phyloP scores from a whole-genome alignment of 2,329 filamentous ascomycete genomes.

The Aspergillus latus region DNA sequence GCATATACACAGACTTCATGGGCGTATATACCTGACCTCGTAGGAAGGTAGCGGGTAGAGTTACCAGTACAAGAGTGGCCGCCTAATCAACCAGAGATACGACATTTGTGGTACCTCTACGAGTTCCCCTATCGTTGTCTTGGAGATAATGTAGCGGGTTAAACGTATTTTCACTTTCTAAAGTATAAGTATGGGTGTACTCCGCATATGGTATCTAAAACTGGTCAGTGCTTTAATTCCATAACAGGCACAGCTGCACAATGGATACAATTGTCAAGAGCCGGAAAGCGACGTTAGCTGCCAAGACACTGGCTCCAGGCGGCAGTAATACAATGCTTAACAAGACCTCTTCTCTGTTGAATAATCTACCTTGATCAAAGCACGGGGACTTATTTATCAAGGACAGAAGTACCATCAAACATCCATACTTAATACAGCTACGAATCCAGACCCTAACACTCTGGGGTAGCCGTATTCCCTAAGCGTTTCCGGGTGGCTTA shows the following conservation, averaged over 20 bases:
- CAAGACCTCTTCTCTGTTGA: not conserved
- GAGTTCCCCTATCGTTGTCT: no score
- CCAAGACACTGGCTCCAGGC: not conserved
- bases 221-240: no score
- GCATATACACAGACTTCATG: not conserved
- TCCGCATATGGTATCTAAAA: no score
- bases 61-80: no score
- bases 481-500: not conserved
- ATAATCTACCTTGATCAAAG: not conserved
- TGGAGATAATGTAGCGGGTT: no score
- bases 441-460: not conserved
- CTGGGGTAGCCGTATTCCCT: not conserved
- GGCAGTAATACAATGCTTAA: not conserved
- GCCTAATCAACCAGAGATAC: no score
- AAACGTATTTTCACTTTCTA: no score
- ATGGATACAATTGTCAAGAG: not conserved
- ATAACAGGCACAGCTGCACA: no score
- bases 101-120: no score
- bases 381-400: no score
- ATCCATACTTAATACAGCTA: not conserved
- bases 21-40: not conserved
- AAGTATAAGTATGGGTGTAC: no score
- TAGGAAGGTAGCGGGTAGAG: not conserved
- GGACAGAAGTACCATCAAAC: not conserved
- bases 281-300: not conserved